Evolutionary conservation across 2,329 filamentous ascomycete genomes (phyloP).

Genomic region (Neurospora crassa): DNA sequence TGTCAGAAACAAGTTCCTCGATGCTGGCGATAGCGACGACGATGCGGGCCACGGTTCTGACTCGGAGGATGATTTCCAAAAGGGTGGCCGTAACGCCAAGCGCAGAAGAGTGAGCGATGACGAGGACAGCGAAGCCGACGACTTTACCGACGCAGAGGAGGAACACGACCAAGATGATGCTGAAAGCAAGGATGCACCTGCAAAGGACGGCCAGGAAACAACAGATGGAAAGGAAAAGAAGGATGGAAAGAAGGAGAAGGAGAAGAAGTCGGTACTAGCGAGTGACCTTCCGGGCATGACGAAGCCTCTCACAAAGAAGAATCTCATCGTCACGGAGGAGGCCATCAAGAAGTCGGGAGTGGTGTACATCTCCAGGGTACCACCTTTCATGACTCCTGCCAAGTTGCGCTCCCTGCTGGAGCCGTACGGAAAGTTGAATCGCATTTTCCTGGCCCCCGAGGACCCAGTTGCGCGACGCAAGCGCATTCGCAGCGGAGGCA

Average conservation of each 20-base stretch:
- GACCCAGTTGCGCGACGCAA: constrained; percentile 55
- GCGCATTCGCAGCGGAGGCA: constrained; percentile 64
- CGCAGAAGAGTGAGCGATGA: constrained; percentile 48
- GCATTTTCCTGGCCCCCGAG: constrained; percentile 72
- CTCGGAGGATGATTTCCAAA: constrained; percentile 60
- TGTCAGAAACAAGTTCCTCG: constrained; percentile 65
- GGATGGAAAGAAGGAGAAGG: constrained; percentile 17
- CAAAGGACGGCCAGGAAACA: constrained; percentile 14
- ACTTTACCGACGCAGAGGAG: constrained; percentile 29
- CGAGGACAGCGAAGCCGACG: constrained; percentile 26
- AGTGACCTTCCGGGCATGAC: constrained; percentile 37
- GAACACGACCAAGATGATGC: constrained; percentile 24
- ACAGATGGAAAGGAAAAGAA: constrained; percentile 17
- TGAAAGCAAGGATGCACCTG: constrained; percentile 22
- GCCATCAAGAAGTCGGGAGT: constrained; percentile 68
- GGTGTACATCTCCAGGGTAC: constrained; percentile 73
- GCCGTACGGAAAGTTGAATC: constrained; percentile 66
- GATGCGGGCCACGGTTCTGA: constrained; percentile 51
- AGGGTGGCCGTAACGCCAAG: constrained; percentile 54
- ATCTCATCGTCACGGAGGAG: constrained; percentile 54
- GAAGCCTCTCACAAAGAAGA: constrained; percentile 53
- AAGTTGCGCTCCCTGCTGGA: constrained; percentile 68
- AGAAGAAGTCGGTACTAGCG: constrained; percentile 17
- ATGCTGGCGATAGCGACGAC: constrained; percentile 49
- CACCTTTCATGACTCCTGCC: constrained; percentile 78